phyloP scores from a whole-genome alignment of 2,329 filamentous ascomycete genomes.

The Alternaria angustiovoidea region DNA sequence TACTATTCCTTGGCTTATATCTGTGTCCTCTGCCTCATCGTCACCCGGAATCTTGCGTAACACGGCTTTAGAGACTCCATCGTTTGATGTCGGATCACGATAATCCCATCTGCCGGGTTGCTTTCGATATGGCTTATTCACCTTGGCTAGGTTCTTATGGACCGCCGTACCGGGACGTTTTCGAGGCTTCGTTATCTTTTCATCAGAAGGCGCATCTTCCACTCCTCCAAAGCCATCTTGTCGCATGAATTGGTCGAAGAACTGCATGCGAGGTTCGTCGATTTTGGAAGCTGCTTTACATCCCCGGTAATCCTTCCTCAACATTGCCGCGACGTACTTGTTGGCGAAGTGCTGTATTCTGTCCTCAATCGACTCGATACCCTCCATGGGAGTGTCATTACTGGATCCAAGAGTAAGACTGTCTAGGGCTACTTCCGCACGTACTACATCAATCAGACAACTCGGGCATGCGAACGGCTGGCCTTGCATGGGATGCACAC shows the following conservation, averaged over 20 bases:
- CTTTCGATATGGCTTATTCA: neutral
- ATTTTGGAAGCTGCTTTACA: slow-evolving; percentile 16
- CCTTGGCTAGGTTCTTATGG: neutral
- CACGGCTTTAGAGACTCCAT: neutral
- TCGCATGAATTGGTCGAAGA: slow-evolving; percentile 18
- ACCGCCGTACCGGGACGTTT: slow-evolving; percentile 12
- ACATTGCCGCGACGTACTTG: slow-evolving; percentile 6
- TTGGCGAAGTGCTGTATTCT: slow-evolving; percentile 9
- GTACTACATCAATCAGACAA: slow-evolving; percentile 15
- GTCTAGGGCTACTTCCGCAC: slow-evolving; percentile 17
- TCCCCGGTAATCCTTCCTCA: slow-evolving; percentile 6
- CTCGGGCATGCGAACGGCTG: slow-evolving; percentile 12
- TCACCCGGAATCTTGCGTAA: neutral
- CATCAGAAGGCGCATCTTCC: slow-evolving; percentile 2
- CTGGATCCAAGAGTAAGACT: slow-evolving; percentile 7
- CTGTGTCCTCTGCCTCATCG: neutral
- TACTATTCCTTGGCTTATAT: neutral
- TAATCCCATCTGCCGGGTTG: slow-evolving; percentile 5
- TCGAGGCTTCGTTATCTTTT: slow-evolving; percentile 2
- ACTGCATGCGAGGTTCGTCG: slow-evolving; percentile 16
- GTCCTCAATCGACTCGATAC: neutral
- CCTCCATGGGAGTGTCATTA: slow-evolving; percentile 7
- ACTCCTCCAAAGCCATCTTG: slow-evolving; percentile 17
- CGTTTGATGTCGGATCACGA: neutral
- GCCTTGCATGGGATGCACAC: slow-evolving; percentile 6